Conservation (phyloP, 2,329 filamentous ascomycete genomes). For the Ophiostoma triangulosporum region DNA sequence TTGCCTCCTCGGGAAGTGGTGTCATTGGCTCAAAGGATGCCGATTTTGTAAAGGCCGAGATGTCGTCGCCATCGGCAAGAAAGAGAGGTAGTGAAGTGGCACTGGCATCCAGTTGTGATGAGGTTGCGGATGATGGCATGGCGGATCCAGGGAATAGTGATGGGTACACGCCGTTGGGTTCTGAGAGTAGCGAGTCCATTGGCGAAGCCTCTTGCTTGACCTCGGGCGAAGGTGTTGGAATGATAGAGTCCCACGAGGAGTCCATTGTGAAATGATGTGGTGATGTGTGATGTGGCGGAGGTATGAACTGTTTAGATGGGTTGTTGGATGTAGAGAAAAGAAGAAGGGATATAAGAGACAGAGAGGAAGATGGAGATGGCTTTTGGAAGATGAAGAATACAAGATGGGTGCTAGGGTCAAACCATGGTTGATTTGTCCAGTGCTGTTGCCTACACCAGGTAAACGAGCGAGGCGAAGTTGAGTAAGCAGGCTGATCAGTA, state of each 20-base stretch:
- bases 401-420: neutral
- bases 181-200: constrained; percentile 39
- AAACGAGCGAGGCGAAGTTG: neutral
- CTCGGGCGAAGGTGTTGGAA: constrained; percentile 24
- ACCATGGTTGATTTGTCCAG: neutral
- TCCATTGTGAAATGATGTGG: constrained; percentile 9
- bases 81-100: neutral
- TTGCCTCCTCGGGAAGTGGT: constrained; percentile 1
- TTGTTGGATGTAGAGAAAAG: too few species aligned
- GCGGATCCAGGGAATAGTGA: constrained; percentile 26
- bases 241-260: neutral
- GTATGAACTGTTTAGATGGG: neutral
- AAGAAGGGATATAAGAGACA: neutral
- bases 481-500: constrained; percentile 2
- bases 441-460: constrained; percentile 10
- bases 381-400: neutral
- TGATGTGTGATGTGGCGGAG: neutral
- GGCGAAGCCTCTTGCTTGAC: constrained; percentile 42
- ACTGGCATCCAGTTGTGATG: neutral
- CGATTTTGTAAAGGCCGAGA: neutral
- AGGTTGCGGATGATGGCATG: constrained; percentile 32
- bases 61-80: neutral
- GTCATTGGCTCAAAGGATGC: neutral
- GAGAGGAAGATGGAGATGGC: neutral
- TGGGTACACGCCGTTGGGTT: constrained; percentile 20